These are phyloP conservation scores for Forsythia suspensa DNA, from an alignment of 257 asterid species.

Conservation along the genomic window DNA sequence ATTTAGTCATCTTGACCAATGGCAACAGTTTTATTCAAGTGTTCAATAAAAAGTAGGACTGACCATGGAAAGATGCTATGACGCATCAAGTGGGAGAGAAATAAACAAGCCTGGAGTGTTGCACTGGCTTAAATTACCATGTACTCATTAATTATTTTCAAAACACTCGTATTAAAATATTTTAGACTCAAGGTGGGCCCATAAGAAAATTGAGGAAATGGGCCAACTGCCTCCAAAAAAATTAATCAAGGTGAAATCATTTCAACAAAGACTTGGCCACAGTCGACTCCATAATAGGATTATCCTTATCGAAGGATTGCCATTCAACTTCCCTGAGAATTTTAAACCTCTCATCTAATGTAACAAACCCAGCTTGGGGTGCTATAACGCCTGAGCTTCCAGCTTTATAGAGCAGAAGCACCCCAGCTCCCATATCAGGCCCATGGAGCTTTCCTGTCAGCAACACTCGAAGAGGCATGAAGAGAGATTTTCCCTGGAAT, in stretches of 20 bases:
- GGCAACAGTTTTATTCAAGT: too few species aligned
- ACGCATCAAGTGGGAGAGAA: too few species aligned
- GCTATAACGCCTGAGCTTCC: slow-evolving; percentile 52
- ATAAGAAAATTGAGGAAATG: not conserved
- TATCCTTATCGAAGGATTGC: slow-evolving; percentile 53
- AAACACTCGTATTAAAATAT: too few species aligned
- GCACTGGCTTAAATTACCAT: too few species aligned
- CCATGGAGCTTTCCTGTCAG: slow-evolving; percentile 94
- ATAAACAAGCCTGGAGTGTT: too few species aligned
- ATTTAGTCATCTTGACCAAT: too few species aligned
- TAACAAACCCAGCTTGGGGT: slow-evolving; percentile 50
- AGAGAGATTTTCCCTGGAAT: slow-evolving; percentile 85
- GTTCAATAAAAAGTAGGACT: too few species aligned
- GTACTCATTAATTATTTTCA: too few species aligned
- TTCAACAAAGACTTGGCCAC: slow-evolving; percentile 28
- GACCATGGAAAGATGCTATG: too few species aligned
- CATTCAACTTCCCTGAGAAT: slow-evolving; percentile 65
- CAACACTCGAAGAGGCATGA: slow-evolving; percentile 90
- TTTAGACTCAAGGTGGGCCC: too few species aligned
- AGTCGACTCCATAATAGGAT: slow-evolving; percentile 41
- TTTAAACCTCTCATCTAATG: slow-evolving; percentile 64
- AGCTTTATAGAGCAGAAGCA: slow-evolving; percentile 71
- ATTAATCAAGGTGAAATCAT: not conserved
- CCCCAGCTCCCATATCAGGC: slow-evolving; percentile 79
- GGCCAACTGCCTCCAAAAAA: not conserved